Conservation (phyloP, 805 yeast genomes). For the Kodamaea fukazawae region DNA sequence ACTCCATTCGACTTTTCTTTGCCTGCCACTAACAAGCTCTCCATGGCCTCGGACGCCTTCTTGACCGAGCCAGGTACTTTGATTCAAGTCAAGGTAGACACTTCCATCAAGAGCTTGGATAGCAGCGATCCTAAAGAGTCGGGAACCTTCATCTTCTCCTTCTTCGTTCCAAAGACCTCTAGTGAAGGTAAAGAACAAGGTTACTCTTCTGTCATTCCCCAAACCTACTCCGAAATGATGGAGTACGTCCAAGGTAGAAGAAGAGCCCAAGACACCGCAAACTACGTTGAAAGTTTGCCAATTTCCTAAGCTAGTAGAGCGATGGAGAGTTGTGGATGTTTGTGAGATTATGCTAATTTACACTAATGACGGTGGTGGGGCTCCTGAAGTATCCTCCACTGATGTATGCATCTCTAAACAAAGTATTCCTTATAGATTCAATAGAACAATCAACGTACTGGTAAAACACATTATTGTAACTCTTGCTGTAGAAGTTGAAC, state of each 20-base stretch:
- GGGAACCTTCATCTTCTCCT: constrained; percentile 86
- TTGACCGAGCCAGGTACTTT: constrained; percentile 79
- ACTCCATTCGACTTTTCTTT: constrained; percentile 49
- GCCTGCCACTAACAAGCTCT: constrained; percentile 56
- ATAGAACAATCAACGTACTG: no score
- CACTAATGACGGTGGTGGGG: no score
- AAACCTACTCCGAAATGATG: constrained; percentile 90
- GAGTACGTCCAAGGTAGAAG: constrained; percentile 86
- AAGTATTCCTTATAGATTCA: no score
- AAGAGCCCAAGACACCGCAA: constrained; percentile 80
- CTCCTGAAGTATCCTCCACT: no score
- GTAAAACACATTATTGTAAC: no score
- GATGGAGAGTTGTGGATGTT: no score
- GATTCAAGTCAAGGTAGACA: constrained; percentile 86
- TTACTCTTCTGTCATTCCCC: constrained; percentile 78
- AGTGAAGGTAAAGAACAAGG: constrained; percentile 47
- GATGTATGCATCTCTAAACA: no score
- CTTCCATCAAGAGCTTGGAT: constrained; percentile 68
- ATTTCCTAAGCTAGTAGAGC: constrained; percentile 6
- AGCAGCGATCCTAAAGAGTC: constrained; percentile 62
- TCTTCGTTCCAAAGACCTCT: constrained; percentile 69
- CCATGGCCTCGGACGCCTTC: constrained; percentile 53
- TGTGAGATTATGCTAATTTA: no score
- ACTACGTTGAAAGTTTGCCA: constrained; percentile 47
- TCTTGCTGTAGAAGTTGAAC: no score